Percentiles rank a stretch among this genome's conserved stretches.
Conservation (phyloP, 2,329 filamentous ascomycete species). For the Karstenula rhodostoma region DNA sequence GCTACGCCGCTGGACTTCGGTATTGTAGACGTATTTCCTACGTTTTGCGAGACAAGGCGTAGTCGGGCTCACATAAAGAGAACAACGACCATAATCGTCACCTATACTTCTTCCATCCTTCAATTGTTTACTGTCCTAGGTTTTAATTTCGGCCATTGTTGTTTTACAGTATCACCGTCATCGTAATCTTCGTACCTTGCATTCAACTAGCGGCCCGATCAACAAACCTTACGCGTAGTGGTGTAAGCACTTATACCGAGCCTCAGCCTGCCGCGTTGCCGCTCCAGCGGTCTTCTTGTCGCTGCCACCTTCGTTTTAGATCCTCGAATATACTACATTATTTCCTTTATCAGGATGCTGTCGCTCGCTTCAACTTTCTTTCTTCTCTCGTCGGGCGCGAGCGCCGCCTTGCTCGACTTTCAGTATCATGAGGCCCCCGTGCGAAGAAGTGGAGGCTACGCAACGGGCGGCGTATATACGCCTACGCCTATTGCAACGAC, state of each 20-base stretch:
- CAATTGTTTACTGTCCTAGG: background rate
- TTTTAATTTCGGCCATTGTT: background rate
- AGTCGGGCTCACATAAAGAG: background rate
- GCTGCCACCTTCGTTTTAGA: constrained; percentile 5
- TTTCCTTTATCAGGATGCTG: constrained; percentile 5
- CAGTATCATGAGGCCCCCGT: constrained; percentile 11
- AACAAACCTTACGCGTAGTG: constrained; percentile 4
- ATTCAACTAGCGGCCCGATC: constrained; percentile 7
- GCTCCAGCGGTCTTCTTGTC: constrained; percentile 5
- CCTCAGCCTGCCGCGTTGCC: background rate
- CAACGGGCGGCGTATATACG: constrained; percentile 7
- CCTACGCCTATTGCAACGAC: constrained; percentile 19
- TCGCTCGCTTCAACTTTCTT: constrained; percentile 9
- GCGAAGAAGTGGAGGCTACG: background rate
- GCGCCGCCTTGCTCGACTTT: constrained; percentile 10
- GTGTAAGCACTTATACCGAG: constrained; percentile 3
- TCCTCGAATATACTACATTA: background rate
- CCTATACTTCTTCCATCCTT: background rate
- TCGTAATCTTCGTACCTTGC: constrained; percentile 1
- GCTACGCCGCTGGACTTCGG: constrained; percentile 10
- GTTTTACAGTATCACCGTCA: background rate
- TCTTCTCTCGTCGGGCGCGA: constrained; percentile 10
- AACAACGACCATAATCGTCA: background rate
- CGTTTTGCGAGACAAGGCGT: background rate
- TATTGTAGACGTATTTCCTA: background rate